Base-by-base conservation (phyloP, 495 filamentous ascomycete species). In the Pseudotulostoma volvatum region DNA sequence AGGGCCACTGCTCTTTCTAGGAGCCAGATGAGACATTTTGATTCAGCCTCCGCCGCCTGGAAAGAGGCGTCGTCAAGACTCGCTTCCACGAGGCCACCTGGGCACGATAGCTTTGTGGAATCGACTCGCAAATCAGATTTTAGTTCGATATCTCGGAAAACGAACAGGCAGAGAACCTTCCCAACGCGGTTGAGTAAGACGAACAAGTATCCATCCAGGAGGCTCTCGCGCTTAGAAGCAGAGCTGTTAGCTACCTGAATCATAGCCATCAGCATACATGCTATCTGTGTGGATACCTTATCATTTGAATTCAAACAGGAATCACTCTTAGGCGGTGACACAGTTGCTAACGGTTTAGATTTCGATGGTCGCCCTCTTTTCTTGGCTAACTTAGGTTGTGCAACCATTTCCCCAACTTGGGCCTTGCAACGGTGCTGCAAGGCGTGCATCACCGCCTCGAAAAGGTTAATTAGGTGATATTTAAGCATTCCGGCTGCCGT, bases 391-490 rank as follows among this genome's bases (percentile, higher is more conserved):
- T 9, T 30, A 8, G 30, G 3, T 9, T 37, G 31, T 36, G 31
- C 2, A 0, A 14, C 36, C 23, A 36, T 42, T 14, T 44, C 35
- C 7, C 44, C 39, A 9, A 50, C 31, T 20, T 52, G 45, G 2
- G 36, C 31, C 11, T 41, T 49, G 38, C 61, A 61, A 35, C 53
- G 33, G 4, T 47, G 42, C 13, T 51, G 43, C 2, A 69, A 43
- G 20, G 46, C 43, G 8, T 51, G 41, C 43, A 68, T 46, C 4
- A 45, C 50, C 13, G 54, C 53, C 23, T 63, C 54, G 38, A 62
- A 68, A 9, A 70, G 48, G 18, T 44, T 49, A 9, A 61, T 59
- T 5, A 69, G 39, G 19, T 57, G 54, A 46, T 67, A 69, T 1
- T 41, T 47, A 18, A 67, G 19, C 8, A 59, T 52, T 1, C 43